These are phyloP conservation scores for Teratosphaeriaceae sp. DNA, from an alignment of 2,329 filamentous ascomycete species.

Conservation along the genomic window DNA sequence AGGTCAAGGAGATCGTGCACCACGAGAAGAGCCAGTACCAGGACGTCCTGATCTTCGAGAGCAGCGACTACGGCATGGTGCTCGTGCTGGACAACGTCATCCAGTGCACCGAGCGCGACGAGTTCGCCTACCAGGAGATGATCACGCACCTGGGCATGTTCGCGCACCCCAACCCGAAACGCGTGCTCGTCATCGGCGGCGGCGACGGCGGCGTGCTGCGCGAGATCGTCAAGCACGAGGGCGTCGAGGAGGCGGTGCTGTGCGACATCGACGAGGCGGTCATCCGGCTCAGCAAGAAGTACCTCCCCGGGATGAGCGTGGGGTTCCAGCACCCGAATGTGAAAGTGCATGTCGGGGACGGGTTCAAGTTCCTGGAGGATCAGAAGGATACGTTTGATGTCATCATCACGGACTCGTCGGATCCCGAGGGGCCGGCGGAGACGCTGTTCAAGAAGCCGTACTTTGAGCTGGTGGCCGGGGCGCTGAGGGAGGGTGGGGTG, in stretches of 20 bases:
- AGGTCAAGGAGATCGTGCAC: slow-evolving; percentile 95
- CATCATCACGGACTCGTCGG: slow-evolving; percentile 98
- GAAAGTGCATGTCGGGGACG: slow-evolving; percentile 88
- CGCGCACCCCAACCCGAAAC: slow-evolving; percentile 96
- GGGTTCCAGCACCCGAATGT: slow-evolving; percentile 89
- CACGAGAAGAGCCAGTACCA: slow-evolving; percentile 99
- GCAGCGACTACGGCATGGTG: slow-evolving; percentile 91
- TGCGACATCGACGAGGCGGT: slow-evolving; percentile 99
- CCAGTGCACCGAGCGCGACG: slow-evolving; percentile 96
- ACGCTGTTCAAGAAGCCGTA: slow-evolving; percentile 97
- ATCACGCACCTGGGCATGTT: slow-evolving; percentile 98
- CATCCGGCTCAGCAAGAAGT: slow-evolving; percentile 97
- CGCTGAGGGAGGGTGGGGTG: slow-evolving; percentile 89
- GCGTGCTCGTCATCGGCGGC: slow-evolving; percentile 95
- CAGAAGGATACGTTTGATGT: slow-evolving; percentile 98
- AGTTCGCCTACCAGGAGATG: slow-evolving; percentile 99
- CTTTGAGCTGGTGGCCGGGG: slow-evolving; percentile 87
- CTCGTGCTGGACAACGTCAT: slow-evolving; percentile 98
- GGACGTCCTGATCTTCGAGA: slow-evolving; percentile 98
- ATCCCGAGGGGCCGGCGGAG: slow-evolving; percentile 95
- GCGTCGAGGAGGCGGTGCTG: slow-evolving; percentile 89
- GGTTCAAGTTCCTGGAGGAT: slow-evolving; percentile 96
- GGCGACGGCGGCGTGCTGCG: slow-evolving; percentile 96
- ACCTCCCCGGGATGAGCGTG: slow-evolving; percentile 86
- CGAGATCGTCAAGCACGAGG: slow-evolving; percentile 98